Base-by-base conservation (phyloP, 164 flowering plant genomes). In the Macadamia integrifolia region DNA sequence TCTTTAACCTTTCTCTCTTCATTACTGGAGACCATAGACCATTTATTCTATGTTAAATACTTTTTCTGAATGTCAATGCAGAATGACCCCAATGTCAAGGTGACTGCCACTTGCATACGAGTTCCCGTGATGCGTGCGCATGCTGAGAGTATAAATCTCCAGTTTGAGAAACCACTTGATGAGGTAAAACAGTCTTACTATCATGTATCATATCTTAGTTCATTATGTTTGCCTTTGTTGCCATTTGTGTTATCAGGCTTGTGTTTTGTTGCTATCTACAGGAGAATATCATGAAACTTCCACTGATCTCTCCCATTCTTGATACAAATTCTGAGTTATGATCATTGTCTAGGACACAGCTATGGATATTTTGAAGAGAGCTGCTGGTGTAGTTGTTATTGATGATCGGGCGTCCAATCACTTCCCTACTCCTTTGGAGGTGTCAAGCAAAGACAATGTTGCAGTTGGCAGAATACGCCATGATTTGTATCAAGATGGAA, bases 101-200 rank as follows among this genome's bases (percentile, higher is more conserved):
- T 95, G 64, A 90, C 98, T 62, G 98, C 99, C 52, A 95, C 99
- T 55, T 92, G 99, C 71, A 88, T 94, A 68, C 74, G 98, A 68
- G 99, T 94, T 70, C 98, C 98, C 55, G 97, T 94, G 56, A 92
- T 94, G 99, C 98, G 99, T 73, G 99, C 98, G 9, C 98, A 92
- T 81, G 96, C 98, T 63, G 99, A 94, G 85, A 87, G 93, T 75
- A 83, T 92, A 52, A 94, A 94, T 77, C 97, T 94, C 68, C 90
- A 92, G 76, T 92, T 92, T 70, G 96, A 88, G 85, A 86, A 75
- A 13, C 97, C 98, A 69, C 85, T 94, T 62, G 88, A 92, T 72
- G 98, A 94, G 99, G 99, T 94, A 86, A 57, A 64, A 35, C 35
- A 9, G 50, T 17, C 23, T 23, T 23, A 23, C 23, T 23, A 23